Evolutionary conservation across 2,329 filamentous ascomycete genomes (phyloP), one percentile per base, ranked within the genome.

Genomic region (Neofusicoccum cordaticola): DNA sequence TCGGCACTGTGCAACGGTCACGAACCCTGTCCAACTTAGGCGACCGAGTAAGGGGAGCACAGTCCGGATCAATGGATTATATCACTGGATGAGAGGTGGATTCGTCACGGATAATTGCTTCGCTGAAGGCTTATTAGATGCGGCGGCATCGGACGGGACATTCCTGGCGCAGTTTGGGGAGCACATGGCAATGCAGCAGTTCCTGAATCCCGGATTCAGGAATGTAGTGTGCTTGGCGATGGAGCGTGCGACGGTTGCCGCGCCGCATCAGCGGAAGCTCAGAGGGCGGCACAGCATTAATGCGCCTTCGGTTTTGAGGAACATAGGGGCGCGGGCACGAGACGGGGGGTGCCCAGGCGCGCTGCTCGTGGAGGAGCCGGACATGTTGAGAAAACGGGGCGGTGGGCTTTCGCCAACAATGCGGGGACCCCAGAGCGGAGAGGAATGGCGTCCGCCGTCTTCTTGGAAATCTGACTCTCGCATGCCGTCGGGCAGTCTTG

Each of bases 351-450:
- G 47, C 31, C 50, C 50, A 52, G 34, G 19, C 17, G 48, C 48
- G 48, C 15, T 27, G 27, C 31, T 22, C 48, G 11, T 27, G 35
- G 11, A 42, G 37, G 52, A 53, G 7, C 22, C 12, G 52, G 17
- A 27, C 35, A 31, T 31, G 22, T 39, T 45, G 53, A 41, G 35
- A n/a, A 58, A 58, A 35, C 53, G 39, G 35, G 51, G 48, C 48
- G 22, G 48, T 51, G 48, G 48, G 22, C 48, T 19, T 52, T 17
- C 15, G 50, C 34, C 50, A 37, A 52, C 50, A 52, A 37, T 47
- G 56, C 56, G 56, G 56, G 56, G 56, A 60, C 56, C 56, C 56
- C 56, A n/a, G 56, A 60, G 56, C 56, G 56, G 56, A 60, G 56
- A 60, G 56, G 56, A 47, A 47, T 57, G 53, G 53, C 53, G 53